Evolutionary conservation across 225 moss, liverwort and hornwort species (phyloP).

Genomic region (Marchantia polymorpha): DNA sequence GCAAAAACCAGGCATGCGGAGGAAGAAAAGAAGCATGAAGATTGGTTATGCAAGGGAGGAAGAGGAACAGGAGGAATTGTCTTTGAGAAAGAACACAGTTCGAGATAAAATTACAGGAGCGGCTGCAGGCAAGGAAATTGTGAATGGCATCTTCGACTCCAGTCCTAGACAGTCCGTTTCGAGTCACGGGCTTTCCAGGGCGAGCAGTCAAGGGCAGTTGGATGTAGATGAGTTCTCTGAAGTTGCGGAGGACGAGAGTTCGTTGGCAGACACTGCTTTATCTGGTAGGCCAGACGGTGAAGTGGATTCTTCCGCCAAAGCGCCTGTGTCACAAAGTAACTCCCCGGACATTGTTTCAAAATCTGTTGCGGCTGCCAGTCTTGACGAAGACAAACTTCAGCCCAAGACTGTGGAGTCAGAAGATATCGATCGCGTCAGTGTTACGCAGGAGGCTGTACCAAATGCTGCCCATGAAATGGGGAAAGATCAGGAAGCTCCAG

Average conservation of each 20-base stretch:
- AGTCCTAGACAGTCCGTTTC: conserved; percentile 11
- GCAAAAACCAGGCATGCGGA: conserved; percentile 39
- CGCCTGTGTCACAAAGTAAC: neutral
- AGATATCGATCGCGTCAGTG: neutral
- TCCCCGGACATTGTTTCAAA: neutral
- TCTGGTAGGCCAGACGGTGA: conserved; percentile 7
- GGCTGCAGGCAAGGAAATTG: conserved; percentile 17
- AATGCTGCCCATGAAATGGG: neutral
- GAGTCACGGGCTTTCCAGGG: conserved; percentile 24
- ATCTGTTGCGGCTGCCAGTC: neutral
- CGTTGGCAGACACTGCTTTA: conserved; percentile 13
- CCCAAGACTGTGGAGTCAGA: neutral
- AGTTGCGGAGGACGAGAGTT: conserved; percentile 15
- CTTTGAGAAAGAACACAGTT: conserved; percentile 25
- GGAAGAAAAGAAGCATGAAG: conserved; percentile 55
- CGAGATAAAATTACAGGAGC: conserved; percentile 24
- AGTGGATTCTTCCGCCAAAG: neutral
- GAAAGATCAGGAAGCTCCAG: conserved; percentile 5
- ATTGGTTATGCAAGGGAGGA: conserved; percentile 57
- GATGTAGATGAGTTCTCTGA: conserved; percentile 27
- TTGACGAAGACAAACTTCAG: neutral
- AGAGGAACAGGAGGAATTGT: conserved; percentile 45
- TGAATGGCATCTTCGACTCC: conserved; percentile 30
- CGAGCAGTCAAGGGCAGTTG: conserved; percentile 29
- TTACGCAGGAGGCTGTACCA: neutral